Evolutionary conservation across 257 asterid genomes (phyloP), one percentile per base, ranked within the genome.

Genomic region (Solanum verrucosum): DNA sequence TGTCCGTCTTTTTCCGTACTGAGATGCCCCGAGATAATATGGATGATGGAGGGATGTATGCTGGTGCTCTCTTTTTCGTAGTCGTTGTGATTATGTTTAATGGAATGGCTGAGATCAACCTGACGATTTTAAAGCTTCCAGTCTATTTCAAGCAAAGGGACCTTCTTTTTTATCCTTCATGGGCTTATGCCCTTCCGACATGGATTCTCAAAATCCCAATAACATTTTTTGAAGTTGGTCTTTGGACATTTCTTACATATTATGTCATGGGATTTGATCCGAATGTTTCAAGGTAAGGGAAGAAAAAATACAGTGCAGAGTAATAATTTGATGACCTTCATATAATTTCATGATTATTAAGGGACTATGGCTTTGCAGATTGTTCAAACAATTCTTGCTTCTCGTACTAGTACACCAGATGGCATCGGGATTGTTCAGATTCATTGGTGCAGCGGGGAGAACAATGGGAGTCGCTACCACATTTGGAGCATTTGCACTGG

Each of bases 71-170:
- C 6, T 92, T 95, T 91, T 92, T 34, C 40, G 18, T 81, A 1
- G 91, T 95, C 21, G 15, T 84, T 27, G 78, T 78, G 87, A 65
- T 91, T 87, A 92, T 94, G 95, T 95, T 94, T 91, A 93, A 94
- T 23, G 98, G 96, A 83, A 63, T 93, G 90, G 79, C 94, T 1
- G 98, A 94, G 91, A 87, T 94, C 87, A 75, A 94, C 77, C 68
- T 94, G 91, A 94, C 95, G n/a, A 90, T 94, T 35, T 86, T 29
- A 75, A 94, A 92, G 93, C 98, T 95, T 90, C 98, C 98, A 0
- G 94, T 93, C 31, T 95, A 92, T 89, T 95, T 92, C 91, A 95
- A 95, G 88, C 98, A 95, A 86, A 86, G 97, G 87, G 94, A 95
- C 83, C 92, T 93, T 88, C 92, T 52, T 38, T 93, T 95, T 63